Percentiles rank a stretch among this genome's conserved stretches.
These are phyloP conservation scores for Stemphylium beticola DNA, from an alignment of 2,329 filamentous ascomycete species.

Conservation along the genomic window DNA sequence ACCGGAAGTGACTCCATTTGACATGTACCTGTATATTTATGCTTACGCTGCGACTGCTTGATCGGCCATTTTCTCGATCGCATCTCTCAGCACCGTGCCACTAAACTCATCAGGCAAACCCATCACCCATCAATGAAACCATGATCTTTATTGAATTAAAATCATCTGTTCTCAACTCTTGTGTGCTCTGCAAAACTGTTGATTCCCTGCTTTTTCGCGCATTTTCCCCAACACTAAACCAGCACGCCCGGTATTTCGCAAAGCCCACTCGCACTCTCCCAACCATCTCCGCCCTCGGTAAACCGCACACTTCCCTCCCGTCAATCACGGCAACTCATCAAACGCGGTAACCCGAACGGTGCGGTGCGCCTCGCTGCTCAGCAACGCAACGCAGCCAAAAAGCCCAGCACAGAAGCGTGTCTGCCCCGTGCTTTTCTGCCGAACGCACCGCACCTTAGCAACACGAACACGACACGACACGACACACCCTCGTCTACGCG, in stretches of 20 bases:
- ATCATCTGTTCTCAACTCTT: background rate
- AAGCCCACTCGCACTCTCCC: too few species aligned
- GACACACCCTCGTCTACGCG: background rate
- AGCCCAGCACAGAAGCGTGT: background rate
- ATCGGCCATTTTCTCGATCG: conserved; percentile 41
- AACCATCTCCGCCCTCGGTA: too few species aligned
- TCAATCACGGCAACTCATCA: background rate
- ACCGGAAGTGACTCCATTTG: conserved; percentile 33
- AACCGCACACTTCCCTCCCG: background rate
- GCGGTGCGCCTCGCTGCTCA: too few species aligned
- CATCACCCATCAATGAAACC: conserved; percentile 35
- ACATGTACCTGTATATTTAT: conserved; percentile 41
- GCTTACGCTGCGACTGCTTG: conserved; percentile 44
- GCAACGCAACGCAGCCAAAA: background rate
- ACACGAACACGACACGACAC: conserved; percentile 14
- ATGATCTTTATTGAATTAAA: conserved; percentile 10
- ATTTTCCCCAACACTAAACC: background rate
- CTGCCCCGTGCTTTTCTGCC: conserved; percentile 5
- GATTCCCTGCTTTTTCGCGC: background rate
- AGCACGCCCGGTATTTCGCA: too few species aligned
- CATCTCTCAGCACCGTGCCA: conserved; percentile 33
- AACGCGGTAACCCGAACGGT: background rate
- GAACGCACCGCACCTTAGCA: conserved; percentile 8
- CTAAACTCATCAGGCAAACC: conserved; percentile 33
- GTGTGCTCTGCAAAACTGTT: background rate